phyloP scores from a whole-genome alignment of 768 basidiomycete species.

The Trametes cinnabarina region DNA sequence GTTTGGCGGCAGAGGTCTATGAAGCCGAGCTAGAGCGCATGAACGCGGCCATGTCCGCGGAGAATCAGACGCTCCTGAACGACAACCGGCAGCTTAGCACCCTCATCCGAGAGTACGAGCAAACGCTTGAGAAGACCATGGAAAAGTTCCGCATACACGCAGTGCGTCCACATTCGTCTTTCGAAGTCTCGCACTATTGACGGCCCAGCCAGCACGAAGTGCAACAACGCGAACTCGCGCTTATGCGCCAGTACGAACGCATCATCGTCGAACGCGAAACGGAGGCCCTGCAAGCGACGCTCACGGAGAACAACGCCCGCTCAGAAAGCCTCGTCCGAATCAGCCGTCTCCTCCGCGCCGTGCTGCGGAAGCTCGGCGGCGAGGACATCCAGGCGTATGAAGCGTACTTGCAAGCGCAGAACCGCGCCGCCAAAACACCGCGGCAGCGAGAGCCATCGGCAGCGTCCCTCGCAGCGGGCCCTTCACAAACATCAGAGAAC shows the following conservation, averaged over 20 bases:
- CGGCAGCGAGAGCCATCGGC: constrained; percentile 8
- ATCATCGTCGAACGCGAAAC: constrained; percentile 77
- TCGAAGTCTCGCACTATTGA: not conserved
- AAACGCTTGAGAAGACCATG: constrained; percentile 95
- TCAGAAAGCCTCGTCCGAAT: constrained; percentile 69
- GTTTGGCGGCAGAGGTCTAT: constrained; percentile 74
- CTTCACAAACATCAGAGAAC: not conserved
- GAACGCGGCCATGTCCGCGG: constrained; percentile 72
- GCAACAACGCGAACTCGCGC: constrained; percentile 85
- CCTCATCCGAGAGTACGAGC: constrained; percentile 95
- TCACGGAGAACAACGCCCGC: constrained; percentile 60
- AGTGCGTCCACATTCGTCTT: constrained; percentile 54
- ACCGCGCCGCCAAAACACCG: not conserved
- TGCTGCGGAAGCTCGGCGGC: constrained; percentile 68
- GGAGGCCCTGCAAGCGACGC: constrained; percentile 54
- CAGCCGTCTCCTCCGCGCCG: constrained; percentile 64
- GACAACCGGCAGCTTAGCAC: constrained; percentile 95
- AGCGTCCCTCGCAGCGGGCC: not conserved
- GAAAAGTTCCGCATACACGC: constrained; percentile 85
- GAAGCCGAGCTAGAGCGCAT: constrained; percentile 87
- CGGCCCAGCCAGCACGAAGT: constrained; percentile 69
- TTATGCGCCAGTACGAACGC: constrained; percentile 89
- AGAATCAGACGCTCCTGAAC: constrained; percentile 83
- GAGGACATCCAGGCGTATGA: constrained; percentile 44
- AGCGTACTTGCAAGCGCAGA: constrained; percentile 8